Evolutionary conservation across 2,329 filamentous ascomycete genomes (phyloP), one percentile per base, ranked within the genome.

Genomic region (Paracoccidioides brasiliensis): DNA sequence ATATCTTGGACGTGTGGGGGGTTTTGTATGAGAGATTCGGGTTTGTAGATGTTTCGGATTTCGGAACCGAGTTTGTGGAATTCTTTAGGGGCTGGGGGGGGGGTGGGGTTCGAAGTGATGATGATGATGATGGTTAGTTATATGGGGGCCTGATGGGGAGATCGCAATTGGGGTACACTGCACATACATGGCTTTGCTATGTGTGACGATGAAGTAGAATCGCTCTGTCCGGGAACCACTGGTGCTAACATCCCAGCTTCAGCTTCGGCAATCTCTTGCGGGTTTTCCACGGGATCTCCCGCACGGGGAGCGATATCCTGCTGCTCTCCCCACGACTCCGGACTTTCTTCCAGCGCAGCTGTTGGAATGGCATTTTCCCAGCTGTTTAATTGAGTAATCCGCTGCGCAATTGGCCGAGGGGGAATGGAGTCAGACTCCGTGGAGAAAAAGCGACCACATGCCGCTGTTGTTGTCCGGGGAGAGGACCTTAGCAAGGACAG

Each of bases 1-100:
- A 97, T 80, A 66, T 96, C 86, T 68, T 84, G 78, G 30, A 89
- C 85, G 42, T 73, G 73, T 0, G 90, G 90, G 3, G 93, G 90
- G 66, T 89, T 78, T 57, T 73, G 76, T 55, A 94, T 60, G 48
- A 72, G 49, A 46, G 61, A 56, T 57, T 71, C 67, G 15, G 70
- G 70, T 40, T 64, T 57, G 56, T 72, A 69, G 30, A 53, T 54
- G 48, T 60, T 55, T 54, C 58, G 55, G 32, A 71, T 52, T 5
- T 52, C 52, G 22, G 64, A 67, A 37, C 71, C 71, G 52, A 70
- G 64, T 12, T 57, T 58, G 52, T 67, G 63, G 55, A 70, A 70
- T 40, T 28, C 33, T 41, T 46, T 22, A 32, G 48, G 33, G n/a
- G 37, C 45, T 40, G 35, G 33, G 35, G 3, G 37, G 22, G n/a